Conservation (phyloP, 2,329 filamentous ascomycete genomes). For the Ophiostoma sp. region DNA sequence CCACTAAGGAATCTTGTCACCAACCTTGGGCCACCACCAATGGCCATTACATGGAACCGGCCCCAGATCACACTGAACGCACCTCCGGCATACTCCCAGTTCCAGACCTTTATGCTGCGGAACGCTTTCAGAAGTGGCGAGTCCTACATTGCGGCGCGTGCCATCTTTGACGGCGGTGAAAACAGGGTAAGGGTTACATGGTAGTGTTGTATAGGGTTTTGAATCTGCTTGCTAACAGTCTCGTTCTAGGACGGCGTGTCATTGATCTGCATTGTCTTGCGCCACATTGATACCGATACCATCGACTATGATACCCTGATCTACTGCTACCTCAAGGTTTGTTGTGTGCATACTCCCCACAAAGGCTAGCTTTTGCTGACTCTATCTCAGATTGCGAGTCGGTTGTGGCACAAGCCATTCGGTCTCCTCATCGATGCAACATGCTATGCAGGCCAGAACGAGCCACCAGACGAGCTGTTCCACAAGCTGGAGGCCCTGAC, state of each 20-base stretch:
- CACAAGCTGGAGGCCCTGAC: constrained; percentile 58
- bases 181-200: constrained; percentile 43
- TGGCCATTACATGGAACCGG: constrained; percentile 65
- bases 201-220: constrained; percentile 28
- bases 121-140: constrained; percentile 63
- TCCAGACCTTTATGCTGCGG: constrained; percentile 67
- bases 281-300: constrained; percentile 60
- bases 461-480: constrained; percentile 61
- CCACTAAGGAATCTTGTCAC: constrained; percentile 57
- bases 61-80: constrained; percentile 60
- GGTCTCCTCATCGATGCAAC: constrained; percentile 64
- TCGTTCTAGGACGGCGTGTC: constrained; percentile 55
- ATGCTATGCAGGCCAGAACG: constrained; percentile 63
- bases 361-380: background rate
- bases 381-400: constrained; percentile 54
- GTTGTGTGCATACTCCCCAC: constrained; percentile 27
- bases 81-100: constrained; percentile 60
- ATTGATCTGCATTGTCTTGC: constrained; percentile 63
- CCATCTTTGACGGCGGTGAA: constrained; percentile 66
- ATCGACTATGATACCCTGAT: constrained; percentile 62
- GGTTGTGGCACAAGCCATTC: constrained; percentile 65
- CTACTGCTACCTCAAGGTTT: constrained; percentile 62
- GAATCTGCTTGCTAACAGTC: background rate
- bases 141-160: constrained; percentile 58
- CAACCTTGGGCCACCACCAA: constrained; percentile 60